Evolutionary conservation across 2,329 filamentous ascomycete species (phyloP), one percentile per base, ranked within the genome.

Genomic region (Fusarium sp.): DNA sequence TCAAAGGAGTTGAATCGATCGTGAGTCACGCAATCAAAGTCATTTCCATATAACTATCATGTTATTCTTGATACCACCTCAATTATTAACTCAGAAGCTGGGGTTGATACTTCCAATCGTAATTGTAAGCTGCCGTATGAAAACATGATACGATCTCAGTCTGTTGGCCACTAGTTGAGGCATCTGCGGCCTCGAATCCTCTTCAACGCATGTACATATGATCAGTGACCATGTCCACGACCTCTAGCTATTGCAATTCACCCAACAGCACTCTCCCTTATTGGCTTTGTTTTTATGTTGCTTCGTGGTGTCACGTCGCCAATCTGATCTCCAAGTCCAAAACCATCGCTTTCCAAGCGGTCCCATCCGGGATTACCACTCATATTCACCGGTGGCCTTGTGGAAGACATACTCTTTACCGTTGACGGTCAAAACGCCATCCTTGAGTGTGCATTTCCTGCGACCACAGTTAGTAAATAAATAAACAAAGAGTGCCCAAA

Each of bases 391-490:
- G 44, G 92, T 94, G 24, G 94, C 96, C 82, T 98, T 98, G 85
- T 97, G 94, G 83, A 99, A 99, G 70, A 99, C 92, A 77, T 97
- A 97, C 80, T 99, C 96, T 81, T 93, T 97, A 72, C 93, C 93
- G 72, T 95, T 94, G 37, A 97, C 93, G 43, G 93, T 97, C 72
- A 99, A 86, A 20, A 99, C 93, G 21, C 96, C 96, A 76, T 99
- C 96, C 84, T 98, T 98, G 69, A 99, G 89, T 2, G 93, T 94
- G 82, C 96, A 99, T 92, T 99, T 99, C 92, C 92, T 91, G 50
- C 43, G 55, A 21, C 28, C 20, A 35, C 20, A 35, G 57, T 71
- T 43, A 64, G 55, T 62, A 57, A 69, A 49, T 50, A 35, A 60
- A 31, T 8, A 15, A 64, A 57, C 28, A 38, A 38, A 24, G 13